Evolutionary conservation across 352 stramenopile species (phyloP).

Genomic region (Pythium diclinum): DNA sequence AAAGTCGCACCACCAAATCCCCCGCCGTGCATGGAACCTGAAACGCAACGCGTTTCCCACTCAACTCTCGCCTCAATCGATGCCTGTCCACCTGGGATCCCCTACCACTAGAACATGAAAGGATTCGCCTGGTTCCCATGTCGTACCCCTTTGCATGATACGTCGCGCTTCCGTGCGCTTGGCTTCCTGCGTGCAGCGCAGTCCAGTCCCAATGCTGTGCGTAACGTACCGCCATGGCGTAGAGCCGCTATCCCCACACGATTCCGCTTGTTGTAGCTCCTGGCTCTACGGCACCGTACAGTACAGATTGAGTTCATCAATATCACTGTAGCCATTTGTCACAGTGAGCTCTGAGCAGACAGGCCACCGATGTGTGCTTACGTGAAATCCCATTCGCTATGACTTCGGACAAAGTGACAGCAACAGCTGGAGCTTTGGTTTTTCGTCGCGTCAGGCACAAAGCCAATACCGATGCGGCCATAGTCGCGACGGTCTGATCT

Average conservation of each 20-base stretch:
- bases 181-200: background rate
- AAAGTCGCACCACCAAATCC: background rate
- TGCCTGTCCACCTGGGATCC: background rate
- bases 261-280: background rate
- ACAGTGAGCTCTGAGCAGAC: background rate
- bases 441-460: background rate
- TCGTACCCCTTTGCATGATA: background rate
- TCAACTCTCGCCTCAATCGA: background rate
- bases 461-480: background rate
- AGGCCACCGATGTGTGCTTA: background rate
- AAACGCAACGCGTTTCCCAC: background rate
- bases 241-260: background rate
- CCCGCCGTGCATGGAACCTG: background rate
- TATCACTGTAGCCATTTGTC: background rate
- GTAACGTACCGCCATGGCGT: background rate
- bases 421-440: background rate
- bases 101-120: no score
- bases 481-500: slow-evolving; percentile 1
- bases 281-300: background rate
- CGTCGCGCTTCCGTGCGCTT: background rate
- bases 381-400: background rate
- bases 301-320: background rate
- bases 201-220: background rate
- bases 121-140: background rate
- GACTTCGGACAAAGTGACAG: background rate